Evolutionary conservation across 352 stramenopile species (phyloP), one percentile per base, ranked within the genome.

Genomic region (Globisporangium polare): DNA sequence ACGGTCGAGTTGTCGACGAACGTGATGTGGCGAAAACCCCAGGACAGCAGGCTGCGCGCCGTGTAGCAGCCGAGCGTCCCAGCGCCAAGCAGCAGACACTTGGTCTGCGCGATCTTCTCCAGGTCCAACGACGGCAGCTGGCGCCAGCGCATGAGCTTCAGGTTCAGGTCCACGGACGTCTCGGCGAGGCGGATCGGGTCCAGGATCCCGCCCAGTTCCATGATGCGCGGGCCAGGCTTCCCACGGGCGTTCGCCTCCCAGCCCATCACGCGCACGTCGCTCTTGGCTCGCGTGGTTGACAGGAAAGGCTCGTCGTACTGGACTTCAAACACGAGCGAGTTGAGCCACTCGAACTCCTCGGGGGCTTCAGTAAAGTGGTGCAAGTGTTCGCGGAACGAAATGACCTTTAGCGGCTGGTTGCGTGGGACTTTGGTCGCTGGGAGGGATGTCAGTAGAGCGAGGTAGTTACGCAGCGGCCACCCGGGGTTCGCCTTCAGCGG

Each of bases 141-240:
- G 5, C 97, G 81, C 97, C 97, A 99, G 39, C 97, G 90, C 97
- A 99, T 99, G 18, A 99, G 79, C 71, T 98, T 97, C 9, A 99
- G 69, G 72, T 99, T 99, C 52, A 99, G 78, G 67, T 99, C 92
- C n/a, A 98, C 94, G 0, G 96, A 98, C 58, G 98, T 95, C 42
- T 97, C 85, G 7, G 95, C 95, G 20, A 99, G 84, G 29, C 95
- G 90, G 9, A 91, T 80, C 53, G 77, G 93, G 59, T 95, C 84
- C 27, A 95, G 58, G 10, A 92, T 76, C 2, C 75, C 68, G 3
- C 71, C 68, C n/a, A 95, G 69, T 43, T 94, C 78, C 79, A 94
- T 91, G 27, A 83, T 67, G 13, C 86, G 81, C 9, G 86, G 86
- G 0, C 83, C 85, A 65, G 82, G 74, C 63, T 94, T 92, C 7